Conservation (phyloP, 1,284 basidiomycete genomes). For the Trametes polyzona region DNA sequence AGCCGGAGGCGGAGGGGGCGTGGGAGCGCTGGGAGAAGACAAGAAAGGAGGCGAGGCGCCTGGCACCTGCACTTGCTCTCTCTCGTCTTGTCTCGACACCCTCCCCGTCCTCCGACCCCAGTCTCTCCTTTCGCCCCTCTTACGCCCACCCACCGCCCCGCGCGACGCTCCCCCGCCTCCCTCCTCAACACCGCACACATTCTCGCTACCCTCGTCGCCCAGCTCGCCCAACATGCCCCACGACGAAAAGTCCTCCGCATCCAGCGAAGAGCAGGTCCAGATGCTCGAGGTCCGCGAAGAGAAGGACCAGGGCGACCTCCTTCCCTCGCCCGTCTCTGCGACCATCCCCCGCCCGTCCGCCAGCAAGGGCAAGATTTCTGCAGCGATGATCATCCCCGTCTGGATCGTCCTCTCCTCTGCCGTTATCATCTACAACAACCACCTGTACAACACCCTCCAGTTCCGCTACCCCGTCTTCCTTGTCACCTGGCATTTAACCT, state of each 20-base stretch:
- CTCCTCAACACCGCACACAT: background rate
- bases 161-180: background rate
- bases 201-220: background rate
- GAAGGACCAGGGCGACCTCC: conserved; percentile 32
- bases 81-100: conserved; percentile 2
- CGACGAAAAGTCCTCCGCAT: conserved; percentile 26
- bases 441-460: conserved; percentile 81
- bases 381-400: conserved; percentile 76
- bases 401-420: conserved; percentile 91
- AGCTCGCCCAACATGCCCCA: conserved; percentile 16
- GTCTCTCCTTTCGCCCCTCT: conserved; percentile 28
- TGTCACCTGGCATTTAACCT: conserved; percentile 85
- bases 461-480: conserved; percentile 90
- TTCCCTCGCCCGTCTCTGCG: conserved; percentile 60
- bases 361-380: conserved; percentile 49
- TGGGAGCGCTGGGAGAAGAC: conserved; percentile 5
- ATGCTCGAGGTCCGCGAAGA: conserved; percentile 36
- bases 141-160: background rate
- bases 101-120: conserved; percentile 24
- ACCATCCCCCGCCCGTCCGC: conserved; percentile 44
- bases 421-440: conserved; percentile 98
- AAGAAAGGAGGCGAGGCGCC: background rate
- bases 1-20: conserved; percentile 1
- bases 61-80: background rate
- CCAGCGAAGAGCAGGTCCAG: conserved; percentile 29